phyloP scores from a whole-genome alignment of 2,329 filamentous ascomycete species.

The Colletotrichum scovillei region DNA sequence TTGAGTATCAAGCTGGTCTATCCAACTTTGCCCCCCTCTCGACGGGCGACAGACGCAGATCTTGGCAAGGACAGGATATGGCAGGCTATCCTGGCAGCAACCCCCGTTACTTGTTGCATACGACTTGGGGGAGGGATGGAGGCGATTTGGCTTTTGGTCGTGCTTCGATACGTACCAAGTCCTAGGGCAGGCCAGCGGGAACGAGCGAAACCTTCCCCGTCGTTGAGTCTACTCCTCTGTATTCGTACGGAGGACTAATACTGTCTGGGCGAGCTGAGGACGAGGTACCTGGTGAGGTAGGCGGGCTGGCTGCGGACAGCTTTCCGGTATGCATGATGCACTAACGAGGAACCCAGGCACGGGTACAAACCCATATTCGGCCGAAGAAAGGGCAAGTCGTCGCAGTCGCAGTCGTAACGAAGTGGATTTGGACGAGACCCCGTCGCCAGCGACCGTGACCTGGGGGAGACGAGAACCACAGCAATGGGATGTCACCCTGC shows the following conservation, averaged over 20 bases:
- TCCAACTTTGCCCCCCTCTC: slow-evolving; percentile 4
- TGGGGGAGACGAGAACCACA: slow-evolving; percentile 18
- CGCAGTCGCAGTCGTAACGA: neutral
- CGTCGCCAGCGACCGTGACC: neutral
- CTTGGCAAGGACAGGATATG: slow-evolving; percentile 12
- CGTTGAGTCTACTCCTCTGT: neutral
- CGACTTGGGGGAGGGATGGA: slow-evolving; percentile 10
- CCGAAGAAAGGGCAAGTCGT: neutral
- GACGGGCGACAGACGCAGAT: slow-evolving; percentile 15
- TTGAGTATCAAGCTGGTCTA: slow-evolving; percentile 3
- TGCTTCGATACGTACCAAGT: slow-evolving; percentile 25
- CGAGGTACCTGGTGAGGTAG: neutral
- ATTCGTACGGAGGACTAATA: too few species aligned
- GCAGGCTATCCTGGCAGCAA: slow-evolving; percentile 29
- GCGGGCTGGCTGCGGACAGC: slow-evolving; percentile 13
- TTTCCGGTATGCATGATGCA: slow-evolving; percentile 16
- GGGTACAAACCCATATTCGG: slow-evolving; percentile 13
- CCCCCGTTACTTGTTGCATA: slow-evolving; percentile 21
- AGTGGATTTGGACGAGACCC: neutral
- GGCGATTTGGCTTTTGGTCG: slow-evolving; percentile 30
- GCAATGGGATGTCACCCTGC: slow-evolving; percentile 8
- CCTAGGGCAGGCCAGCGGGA: neutral
- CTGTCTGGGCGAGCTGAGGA: slow-evolving; percentile 3
- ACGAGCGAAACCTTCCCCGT: slow-evolving; percentile 19
- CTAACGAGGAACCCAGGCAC: slow-evolving; percentile 17